A percentile compares a stretch with the other conserved stretches of the same genome.
phyloP scores from a whole-genome alignment of 2,329 filamentous ascomycete species.

The Grosmannia penicillata region DNA sequence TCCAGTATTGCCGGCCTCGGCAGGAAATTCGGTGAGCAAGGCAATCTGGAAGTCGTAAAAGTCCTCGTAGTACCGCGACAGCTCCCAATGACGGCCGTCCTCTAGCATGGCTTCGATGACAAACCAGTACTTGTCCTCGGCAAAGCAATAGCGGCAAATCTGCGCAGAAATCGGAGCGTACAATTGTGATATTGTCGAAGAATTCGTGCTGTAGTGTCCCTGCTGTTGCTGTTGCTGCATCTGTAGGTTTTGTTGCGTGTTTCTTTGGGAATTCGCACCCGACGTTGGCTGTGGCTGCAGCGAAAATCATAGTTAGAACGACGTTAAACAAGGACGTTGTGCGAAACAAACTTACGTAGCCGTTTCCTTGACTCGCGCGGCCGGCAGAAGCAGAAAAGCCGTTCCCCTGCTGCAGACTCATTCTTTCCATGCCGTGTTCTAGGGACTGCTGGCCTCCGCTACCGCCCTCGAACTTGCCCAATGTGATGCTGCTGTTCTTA shows the following conservation, averaged over 20 bases:
- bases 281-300: constrained; percentile 18
- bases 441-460: constrained; percentile 32
- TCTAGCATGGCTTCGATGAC: constrained; percentile 85
- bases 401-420: constrained; percentile 53
- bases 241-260: constrained; percentile 18
- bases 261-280: constrained; percentile 17
- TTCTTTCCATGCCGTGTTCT: constrained; percentile 58
- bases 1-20: constrained; percentile 78
- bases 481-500: constrained; percentile 95
- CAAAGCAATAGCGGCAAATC: constrained; percentile 88
- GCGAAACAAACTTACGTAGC: constrained; percentile 38
- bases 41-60: constrained; percentile 99
- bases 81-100: constrained; percentile 81
- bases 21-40: constrained; percentile 78
- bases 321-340: no score
- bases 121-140: constrained; percentile 98
- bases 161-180: constrained; percentile 68
- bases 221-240: constrained; percentile 11
- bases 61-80: constrained; percentile 92
- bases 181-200: constrained; percentile 38
- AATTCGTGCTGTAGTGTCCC: constrained; percentile 17
- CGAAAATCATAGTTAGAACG: not conserved
- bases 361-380: constrained; percentile 32
- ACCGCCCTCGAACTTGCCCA: constrained; percentile 71
- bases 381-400: constrained; percentile 16